These are phyloP conservation scores for Isoetes taiwanensis DNA, from an alignment of 75 land plant genomes.

Conservation along the genomic window DNA sequence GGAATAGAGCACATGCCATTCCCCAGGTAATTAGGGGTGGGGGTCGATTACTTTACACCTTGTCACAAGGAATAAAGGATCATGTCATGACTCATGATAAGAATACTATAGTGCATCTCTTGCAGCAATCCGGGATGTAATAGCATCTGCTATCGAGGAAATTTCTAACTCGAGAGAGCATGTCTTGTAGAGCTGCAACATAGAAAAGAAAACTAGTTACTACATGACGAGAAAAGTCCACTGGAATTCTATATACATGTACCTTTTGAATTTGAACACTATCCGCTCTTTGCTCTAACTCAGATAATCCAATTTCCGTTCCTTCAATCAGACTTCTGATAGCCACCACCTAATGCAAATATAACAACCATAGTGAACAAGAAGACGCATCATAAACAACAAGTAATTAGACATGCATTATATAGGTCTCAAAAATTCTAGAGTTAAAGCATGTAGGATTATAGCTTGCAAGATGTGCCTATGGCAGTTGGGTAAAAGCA, in stretches of 20 bases:
- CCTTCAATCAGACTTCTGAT: constrained; percentile 53
- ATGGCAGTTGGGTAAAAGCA: too few relatives aligned
- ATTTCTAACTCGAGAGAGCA: constrained; percentile 57
- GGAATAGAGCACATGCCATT: too few relatives aligned
- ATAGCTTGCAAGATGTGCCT: too few relatives aligned
- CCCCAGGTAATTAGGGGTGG: too few relatives aligned
- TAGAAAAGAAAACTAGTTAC: too few relatives aligned
- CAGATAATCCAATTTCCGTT: constrained; percentile 57
- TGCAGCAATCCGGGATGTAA: constrained; percentile 77
- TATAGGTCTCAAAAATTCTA: background rate
- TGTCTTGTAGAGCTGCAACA: constrained; percentile 71
- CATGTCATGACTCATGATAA: too few relatives aligned
- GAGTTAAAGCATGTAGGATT: too few relatives aligned
- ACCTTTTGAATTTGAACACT: constrained; percentile 65
- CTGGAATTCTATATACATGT: too few relatives aligned
- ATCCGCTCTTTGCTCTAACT: constrained; percentile 51
- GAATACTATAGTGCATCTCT: constrained; percentile 78
- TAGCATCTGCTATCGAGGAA: constrained; percentile 74
- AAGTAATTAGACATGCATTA: constrained; percentile 2
- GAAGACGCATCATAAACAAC: background rate
- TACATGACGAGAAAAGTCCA: too few relatives aligned
- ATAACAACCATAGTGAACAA: background rate
- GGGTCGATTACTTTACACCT: too few relatives aligned
- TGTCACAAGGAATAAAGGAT: too few relatives aligned
- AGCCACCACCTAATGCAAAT: constrained; percentile 40